Conservation (phyloP, 257 asterid genomes). For the Solanum okadae region DNA sequence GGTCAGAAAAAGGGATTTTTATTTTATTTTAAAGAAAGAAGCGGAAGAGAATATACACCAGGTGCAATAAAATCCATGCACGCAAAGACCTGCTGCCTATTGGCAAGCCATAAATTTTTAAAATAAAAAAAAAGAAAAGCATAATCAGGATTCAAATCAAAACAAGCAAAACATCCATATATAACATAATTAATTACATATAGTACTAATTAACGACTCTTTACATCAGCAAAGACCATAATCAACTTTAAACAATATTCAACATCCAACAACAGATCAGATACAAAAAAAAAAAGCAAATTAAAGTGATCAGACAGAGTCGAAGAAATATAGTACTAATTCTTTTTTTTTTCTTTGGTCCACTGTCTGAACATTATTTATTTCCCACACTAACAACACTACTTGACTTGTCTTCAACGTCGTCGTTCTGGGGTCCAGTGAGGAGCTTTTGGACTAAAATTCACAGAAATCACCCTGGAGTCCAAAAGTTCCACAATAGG, state of each 20-base stretch:
- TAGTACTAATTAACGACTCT: background rate
- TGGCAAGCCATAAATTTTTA: background rate
- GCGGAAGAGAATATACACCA: background rate
- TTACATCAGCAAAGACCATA: slow-evolving; percentile 1
- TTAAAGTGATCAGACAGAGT: background rate
- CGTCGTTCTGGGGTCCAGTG: slow-evolving; percentile 53
- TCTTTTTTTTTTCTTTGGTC: slow-evolving; percentile 3
- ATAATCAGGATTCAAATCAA: background rate
- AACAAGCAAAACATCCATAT: background rate
- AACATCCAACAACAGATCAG: slow-evolving; percentile 3
- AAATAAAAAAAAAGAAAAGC: background rate
- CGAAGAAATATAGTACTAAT: background rate
- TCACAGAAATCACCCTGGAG: slow-evolving; percentile 46
- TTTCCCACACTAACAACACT: background rate
- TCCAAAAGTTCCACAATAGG: slow-evolving; percentile 67
- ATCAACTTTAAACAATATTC: slow-evolving; percentile 5
- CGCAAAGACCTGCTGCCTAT: background rate
- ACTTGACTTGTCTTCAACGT: background rate
- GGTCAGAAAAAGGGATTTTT: background rate
- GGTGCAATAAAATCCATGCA: background rate
- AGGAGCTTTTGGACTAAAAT: slow-evolving; percentile 60
- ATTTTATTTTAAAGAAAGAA: background rate
- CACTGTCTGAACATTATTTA: slow-evolving; percentile 4
- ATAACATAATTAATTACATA: background rate
- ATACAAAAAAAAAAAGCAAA: background rate